A percentile compares a stretch with the other conserved stretches of the same genome.
phyloP scores from a whole-genome alignment of 2,329 filamentous ascomycete genomes.

The Hysterium pulicare region DNA sequence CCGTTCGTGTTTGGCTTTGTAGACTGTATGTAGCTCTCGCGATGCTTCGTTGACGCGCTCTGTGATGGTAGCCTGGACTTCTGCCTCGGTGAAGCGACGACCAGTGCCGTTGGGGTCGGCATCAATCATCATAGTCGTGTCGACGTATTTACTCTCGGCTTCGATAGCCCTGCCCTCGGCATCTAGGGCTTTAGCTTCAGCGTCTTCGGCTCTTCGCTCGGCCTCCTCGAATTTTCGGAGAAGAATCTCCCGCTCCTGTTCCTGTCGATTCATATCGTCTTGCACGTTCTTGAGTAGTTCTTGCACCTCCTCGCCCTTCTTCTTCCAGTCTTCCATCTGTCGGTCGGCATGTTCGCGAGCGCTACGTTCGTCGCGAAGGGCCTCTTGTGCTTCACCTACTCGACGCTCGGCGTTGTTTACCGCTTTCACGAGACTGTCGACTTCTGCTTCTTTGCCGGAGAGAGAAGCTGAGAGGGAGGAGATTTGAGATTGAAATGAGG shows the following conservation, averaged over 20 bases:
- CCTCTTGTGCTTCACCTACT: conserved; percentile 80
- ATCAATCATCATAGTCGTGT: conserved; percentile 57
- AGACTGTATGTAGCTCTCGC: conserved; percentile 86
- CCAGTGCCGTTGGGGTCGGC: conserved; percentile 30
- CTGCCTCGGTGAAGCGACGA: conserved; percentile 36
- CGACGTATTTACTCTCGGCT: conserved; percentile 67
- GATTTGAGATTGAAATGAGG: conserved; percentile 84
- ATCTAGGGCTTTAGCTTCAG: conserved; percentile 72
- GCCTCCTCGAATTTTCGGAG: conserved; percentile 70
- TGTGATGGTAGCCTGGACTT: conserved; percentile 67
- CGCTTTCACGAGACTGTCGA: conserved; percentile 79
- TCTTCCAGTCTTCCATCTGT: conserved; percentile 81
- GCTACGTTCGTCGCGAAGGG: conserved; percentile 72
- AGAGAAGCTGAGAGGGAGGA: conserved; percentile 90
- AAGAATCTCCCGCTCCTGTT: conserved; percentile 78
- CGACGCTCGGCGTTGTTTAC: conserved; percentile 88
- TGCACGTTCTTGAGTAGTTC: conserved; percentile 73
- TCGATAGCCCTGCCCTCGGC: conserved; percentile 50
- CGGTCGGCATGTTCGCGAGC: conserved; percentile 67
- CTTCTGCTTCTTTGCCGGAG: conserved; percentile 89
- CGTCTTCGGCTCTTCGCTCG: conserved; percentile 70
- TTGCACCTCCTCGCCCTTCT: conserved; percentile 82
- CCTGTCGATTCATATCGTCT: conserved; percentile 73
- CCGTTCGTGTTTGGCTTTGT: conserved; percentile 95
- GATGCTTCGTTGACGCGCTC: conserved; percentile 73